Evolutionary conservation across 306 rosid species (phyloP).

Genomic region (Glycyrrhiza uralensis): DNA sequence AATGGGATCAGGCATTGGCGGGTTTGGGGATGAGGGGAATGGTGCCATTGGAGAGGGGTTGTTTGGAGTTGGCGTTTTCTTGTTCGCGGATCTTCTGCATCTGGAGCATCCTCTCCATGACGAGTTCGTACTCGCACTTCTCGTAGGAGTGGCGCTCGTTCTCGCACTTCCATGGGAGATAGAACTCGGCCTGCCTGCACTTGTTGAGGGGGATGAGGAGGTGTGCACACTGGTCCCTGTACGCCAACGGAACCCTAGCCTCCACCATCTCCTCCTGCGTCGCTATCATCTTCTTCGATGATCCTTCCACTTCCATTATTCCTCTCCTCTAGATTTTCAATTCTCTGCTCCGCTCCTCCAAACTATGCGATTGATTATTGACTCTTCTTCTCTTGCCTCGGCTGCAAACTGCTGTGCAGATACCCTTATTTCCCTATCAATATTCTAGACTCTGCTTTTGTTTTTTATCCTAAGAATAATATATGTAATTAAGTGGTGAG

Average conservation of each 20-base stretch:
- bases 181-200: conserved; percentile 80
- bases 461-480: too few species aligned
- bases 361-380: background rate
- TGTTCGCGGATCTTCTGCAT: conserved; percentile 89
- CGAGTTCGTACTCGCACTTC: conserved; percentile 90
- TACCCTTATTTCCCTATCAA: too few species aligned
- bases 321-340: background rate
- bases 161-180: conserved; percentile 94
- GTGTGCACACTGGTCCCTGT: conserved; percentile 94
- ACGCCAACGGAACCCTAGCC: conserved; percentile 71
- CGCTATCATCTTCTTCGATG: conserved; percentile 97
- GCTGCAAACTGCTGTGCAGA: background rate
- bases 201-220: conserved; percentile 90
- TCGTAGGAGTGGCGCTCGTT: conserved; percentile 79
- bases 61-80: conserved; percentile 36
- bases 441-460: too few species aligned
- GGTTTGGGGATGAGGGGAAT: conserved; percentile 73
- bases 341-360: background rate
- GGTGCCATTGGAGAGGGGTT: conserved; percentile 2
- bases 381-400: background rate
- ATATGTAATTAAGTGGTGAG: too few species aligned
- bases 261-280: conserved; percentile 93
- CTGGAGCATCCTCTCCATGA: conserved; percentile 92
- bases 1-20: conserved; percentile 57
- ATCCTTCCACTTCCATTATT: conserved; percentile 50